Percentiles rank a stretch among this genome's conserved stretches.
phyloP scores from a whole-genome alignment of 129 eudicot genomes.

The Flaveria linearis region DNA sequence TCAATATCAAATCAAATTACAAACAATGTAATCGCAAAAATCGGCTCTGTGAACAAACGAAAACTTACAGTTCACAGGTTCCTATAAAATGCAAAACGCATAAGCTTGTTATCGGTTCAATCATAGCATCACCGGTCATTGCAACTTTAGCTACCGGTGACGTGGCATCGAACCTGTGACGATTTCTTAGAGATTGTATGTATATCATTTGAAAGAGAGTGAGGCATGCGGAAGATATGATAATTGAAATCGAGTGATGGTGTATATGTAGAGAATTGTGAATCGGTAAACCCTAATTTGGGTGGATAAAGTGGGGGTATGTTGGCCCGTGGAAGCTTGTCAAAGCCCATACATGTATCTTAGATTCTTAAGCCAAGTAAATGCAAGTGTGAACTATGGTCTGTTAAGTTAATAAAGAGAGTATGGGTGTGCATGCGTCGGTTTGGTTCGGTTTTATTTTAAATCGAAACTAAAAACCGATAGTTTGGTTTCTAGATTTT shows the following conservation, averaged over 20 bases:
- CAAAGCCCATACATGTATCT: no score
- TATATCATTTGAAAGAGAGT: no score
- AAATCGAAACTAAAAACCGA: no score
- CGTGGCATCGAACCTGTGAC: slow-evolving; percentile 78
- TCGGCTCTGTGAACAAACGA: slow-evolving; percentile 74
- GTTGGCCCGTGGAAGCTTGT: neutral
- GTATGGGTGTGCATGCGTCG: no score
- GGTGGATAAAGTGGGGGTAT: neutral
- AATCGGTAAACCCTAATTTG: slow-evolving; percentile 27
- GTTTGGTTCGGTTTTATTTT: no score
- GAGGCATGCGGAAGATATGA: no score
- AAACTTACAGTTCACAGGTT: slow-evolving; percentile 58
- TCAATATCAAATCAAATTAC: neutral
- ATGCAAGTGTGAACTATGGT: no score
- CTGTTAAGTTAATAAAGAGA: no score
- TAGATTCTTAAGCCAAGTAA: no score
- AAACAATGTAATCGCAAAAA: slow-evolving; percentile 63
- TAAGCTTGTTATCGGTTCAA: slow-evolving; percentile 52
- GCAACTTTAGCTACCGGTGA: slow-evolving; percentile 63
- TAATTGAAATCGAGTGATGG: neutral
- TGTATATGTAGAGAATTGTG: neutral
- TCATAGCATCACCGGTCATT: slow-evolving; percentile 75
- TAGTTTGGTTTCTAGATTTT: no score
- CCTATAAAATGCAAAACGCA: slow-evolving; percentile 66
- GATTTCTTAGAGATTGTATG: neutral